Evolutionary conservation across 495 filamentous ascomycete genomes (phyloP), one percentile per base, ranked within the genome.

Genomic region (Choiromyces venosus): DNA sequence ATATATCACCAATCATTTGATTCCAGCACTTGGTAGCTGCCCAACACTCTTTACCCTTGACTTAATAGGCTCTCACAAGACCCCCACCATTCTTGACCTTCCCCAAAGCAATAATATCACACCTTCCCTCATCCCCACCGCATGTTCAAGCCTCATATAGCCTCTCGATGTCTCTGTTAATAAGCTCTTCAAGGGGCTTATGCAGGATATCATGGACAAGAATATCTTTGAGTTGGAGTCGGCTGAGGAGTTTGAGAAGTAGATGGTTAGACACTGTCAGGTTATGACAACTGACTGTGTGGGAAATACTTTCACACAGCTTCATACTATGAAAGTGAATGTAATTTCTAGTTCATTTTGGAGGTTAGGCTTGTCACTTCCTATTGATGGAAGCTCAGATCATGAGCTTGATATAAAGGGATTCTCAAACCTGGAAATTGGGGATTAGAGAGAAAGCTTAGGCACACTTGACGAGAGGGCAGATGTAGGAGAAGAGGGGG

Each of bases 281-380:
- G 38, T 68, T 9, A 8, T 40, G 8, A 42, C 66, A 5, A 68
- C 66, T 39, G 39, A 40, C 18, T 68, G 66, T 72, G 61, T 46
- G 66, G 70, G 64, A n/a, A 21, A 72, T 72, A 42, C 70, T 3
- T 72, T 38, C 38, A 66, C 44, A 52, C 37, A 44, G n/a, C 61
- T 67, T 66, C 52, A 35, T 67, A 37, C 38, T 0, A 65, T 37
- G 25, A 72, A 67, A 36, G 0, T n/a, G 37, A 65, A 67, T 0
- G 0, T 67, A 29, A 38, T 72, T 19, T n/a, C 36, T 8, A 52
- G 52, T 19, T 19, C 33, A 19, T 68, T 68, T 25, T 2, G 35
- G 14, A 68, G 44, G 44, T 37, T 25, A 40, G 37, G 66, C 33
- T 21, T 68, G 25, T 38, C 35, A 12, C 16, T 68, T 19, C 66